Evolutionary conservation across 1,284 basidiomycete species (phyloP).

Genomic region (Tilletia setariae): DNA sequence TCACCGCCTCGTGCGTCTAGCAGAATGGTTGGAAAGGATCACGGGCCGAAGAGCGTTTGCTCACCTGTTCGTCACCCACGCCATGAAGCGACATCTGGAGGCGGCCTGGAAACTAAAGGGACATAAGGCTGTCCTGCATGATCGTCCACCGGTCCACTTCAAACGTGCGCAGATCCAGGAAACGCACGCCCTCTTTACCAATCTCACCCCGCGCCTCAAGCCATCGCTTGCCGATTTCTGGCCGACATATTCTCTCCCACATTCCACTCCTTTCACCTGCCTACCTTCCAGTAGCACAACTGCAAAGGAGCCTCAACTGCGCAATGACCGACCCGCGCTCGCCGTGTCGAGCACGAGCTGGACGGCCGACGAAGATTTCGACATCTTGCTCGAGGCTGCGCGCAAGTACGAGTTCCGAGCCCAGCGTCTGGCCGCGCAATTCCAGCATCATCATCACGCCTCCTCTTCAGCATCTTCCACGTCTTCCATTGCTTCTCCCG

Average conservation of each 20-base stretch:
- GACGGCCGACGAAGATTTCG: constrained; percentile 97
- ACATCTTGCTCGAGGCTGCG: constrained; percentile 61
- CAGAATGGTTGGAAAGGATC: constrained; percentile 37
- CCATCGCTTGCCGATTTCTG: constrained; percentile 12
- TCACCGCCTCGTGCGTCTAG: constrained; percentile 69
- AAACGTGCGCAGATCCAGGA: constrained; percentile 21
- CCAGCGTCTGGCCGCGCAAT: not conserved
- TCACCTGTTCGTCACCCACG: constrained; percentile 88
- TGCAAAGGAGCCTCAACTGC: not conserved
- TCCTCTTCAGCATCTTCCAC: no score
- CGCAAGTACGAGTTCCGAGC: constrained; percentile 66
- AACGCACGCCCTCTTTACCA: constrained; percentile 28
- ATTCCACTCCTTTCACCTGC: constrained; percentile 1
- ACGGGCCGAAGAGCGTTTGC: constrained; percentile 65
- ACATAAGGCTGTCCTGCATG: constrained; percentile 60
- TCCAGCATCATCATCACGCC: constrained; percentile 12
- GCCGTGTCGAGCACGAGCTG: constrained; percentile 91
- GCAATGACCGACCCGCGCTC: constrained; percentile 68
- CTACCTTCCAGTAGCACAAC: not conserved
- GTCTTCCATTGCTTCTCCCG: no score
- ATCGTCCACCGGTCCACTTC: constrained; percentile 32
- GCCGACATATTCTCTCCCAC: not conserved
- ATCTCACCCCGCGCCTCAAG: constrained; percentile 21
- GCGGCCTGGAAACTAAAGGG: constrained; percentile 66
- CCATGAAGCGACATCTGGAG: constrained; percentile 72